These are phyloP conservation scores for Debaryomyces sp. DNA, from an alignment of 1,139 yeast genomes.

Conservation along the genomic window DNA sequence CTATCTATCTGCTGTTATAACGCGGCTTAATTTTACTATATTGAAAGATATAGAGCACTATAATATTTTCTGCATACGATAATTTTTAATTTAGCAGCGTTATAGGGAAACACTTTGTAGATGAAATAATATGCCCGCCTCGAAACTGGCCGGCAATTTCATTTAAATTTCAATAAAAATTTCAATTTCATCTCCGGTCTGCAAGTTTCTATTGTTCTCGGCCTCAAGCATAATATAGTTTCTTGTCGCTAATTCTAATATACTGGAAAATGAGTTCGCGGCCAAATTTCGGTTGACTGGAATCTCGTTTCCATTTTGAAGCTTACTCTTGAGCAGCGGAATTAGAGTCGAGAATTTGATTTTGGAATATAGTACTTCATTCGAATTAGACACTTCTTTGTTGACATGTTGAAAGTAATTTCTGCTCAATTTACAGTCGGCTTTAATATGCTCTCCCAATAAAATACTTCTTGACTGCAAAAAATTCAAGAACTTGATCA, in stretches of 20 bases:
- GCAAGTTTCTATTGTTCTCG: constrained; percentile 5
- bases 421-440: constrained; percentile 8
- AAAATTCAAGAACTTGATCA: constrained; percentile 17
- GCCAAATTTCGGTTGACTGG: constrained; percentile 30
- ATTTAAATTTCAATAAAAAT: constrained; percentile 8
- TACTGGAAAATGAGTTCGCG: constrained; percentile 41
- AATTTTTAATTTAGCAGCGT: not conserved
- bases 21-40: not conserved
- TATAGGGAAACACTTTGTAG: not conserved
- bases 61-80: not conserved
- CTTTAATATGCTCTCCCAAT: constrained; percentile 11
- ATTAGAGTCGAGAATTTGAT: constrained; percentile 9
- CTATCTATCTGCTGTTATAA: not conserved
- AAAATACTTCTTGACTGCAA: constrained; percentile 12
- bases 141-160: not conserved
- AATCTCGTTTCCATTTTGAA: constrained; percentile 16
- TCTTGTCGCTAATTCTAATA: constrained; percentile 39
- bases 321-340: constrained; percentile 17
- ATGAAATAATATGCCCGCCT: not conserved
- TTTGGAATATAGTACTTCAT: constrained; percentile 6
- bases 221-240: constrained; percentile 9
- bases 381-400: constrained; percentile 1
- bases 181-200: constrained; percentile 9
- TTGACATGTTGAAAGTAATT: constrained; percentile 7
- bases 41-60: not conserved